Percentiles rank a stretch among this genome's conserved stretches.
These are phyloP conservation scores for Nitzschia sp. DNA, from an alignment of 108 stramenopile genomes.

Conservation along the genomic window DNA sequence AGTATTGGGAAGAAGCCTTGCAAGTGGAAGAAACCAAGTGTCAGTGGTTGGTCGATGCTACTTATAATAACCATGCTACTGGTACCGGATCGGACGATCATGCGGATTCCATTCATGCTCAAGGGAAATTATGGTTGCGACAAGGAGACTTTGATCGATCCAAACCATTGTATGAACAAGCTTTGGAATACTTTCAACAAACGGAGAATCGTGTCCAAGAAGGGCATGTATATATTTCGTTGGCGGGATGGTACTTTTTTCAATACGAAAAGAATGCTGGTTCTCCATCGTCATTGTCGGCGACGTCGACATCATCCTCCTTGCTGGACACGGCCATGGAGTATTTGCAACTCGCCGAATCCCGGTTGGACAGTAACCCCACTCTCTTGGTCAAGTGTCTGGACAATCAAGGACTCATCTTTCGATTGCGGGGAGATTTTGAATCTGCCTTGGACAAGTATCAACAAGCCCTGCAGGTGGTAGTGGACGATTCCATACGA, in stretches of 20 bases:
- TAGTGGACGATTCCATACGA: constrained; percentile 8
- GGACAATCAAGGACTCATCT: constrained; percentile 49
- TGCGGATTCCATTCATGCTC: constrained; percentile 35
- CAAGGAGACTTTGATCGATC: constrained; percentile 22
- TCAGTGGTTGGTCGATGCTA: background rate
- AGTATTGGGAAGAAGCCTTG: constrained; percentile 48
- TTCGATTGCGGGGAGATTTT: constrained; percentile 40
- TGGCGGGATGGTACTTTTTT: constrained; percentile 47
- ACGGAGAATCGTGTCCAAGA: constrained; percentile 18
- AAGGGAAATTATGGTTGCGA: constrained; percentile 45
- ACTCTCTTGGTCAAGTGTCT: constrained; percentile 37
- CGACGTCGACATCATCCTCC: background rate
- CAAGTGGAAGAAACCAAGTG: constrained; percentile 25
- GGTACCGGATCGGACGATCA: constrained; percentile 30
- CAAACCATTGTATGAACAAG: constrained; percentile 35
- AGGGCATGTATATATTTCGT: constrained; percentile 41
- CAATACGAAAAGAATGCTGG: constrained; percentile 4
- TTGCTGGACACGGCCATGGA: constrained; percentile 23
- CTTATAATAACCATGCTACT: background rate
- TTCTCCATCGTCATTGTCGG: too few species aligned
- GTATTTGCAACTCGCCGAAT: constrained; percentile 31
- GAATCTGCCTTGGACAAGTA: constrained; percentile 42
- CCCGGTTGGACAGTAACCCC: constrained; percentile 35
- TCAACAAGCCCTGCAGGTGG: constrained; percentile 44
- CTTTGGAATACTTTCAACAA: constrained; percentile 37